Base-by-base conservation (phyloP, 352 stramenopile species). In the Pythium aquatile region DNA sequence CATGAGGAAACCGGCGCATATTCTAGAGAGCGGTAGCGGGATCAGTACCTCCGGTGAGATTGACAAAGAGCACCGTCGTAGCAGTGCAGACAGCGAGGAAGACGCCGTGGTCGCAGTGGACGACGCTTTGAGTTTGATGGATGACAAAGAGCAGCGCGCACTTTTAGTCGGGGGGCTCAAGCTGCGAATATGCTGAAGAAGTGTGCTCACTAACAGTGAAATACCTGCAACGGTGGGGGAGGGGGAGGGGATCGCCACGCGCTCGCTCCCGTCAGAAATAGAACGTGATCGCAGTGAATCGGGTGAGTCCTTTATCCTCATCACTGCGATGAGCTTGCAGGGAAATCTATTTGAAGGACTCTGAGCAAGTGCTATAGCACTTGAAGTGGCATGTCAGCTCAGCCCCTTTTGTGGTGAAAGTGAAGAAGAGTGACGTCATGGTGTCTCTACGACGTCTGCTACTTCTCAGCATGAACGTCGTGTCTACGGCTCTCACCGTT, bases 401-500 rank as follows among this genome's bases (percentile, higher is more conserved):
- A 24, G 20, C 20, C 20, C 20, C 20, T 24, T 24, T 24, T 24
- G 20, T 24, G 20, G 20, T 24, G 20, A 24, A 24, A 24, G 20
- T 24, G 20, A 24, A 24, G 32, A 9, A 17, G 17, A 5, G 37
- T 17, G 37, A 16, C 37, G 37, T 17, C 10, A 49, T 49, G 42
- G 42, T 49, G 42, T 29, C 42, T 7, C 42, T 49, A n/a, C 42
- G n/a, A 6, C 42, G 42, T 13, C 17, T 26, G 42, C 16, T 49
- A n/a, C 42, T 49, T 16, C 16, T 29, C 17, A 26, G 9, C 17
- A 14, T 78, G 39, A 83, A 83, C 61, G 42, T 81, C 30, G 68
- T 71, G 33, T 83, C 75, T 3, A 79, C 75, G 17, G 44, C 67
- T 3, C 66, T 86, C 51, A 83, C 75, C 1, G 48, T 86, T 28